Evolutionary conservation across 345 rosid genomes (phyloP).

Genomic region (Turritis glabra): DNA sequence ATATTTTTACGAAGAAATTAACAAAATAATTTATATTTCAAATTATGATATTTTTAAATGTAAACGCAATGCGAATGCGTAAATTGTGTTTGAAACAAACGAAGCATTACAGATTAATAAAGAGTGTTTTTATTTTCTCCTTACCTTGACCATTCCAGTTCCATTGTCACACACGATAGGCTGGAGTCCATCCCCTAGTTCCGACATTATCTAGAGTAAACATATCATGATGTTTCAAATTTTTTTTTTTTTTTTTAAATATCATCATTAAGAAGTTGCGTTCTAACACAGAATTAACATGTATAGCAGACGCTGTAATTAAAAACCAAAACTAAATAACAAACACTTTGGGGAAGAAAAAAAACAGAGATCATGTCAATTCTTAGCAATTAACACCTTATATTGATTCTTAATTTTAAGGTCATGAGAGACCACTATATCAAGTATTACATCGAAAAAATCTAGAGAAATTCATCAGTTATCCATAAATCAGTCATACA

Average conservation of each 20-base stretch:
- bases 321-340: not conserved
- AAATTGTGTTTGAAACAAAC: not conserved
- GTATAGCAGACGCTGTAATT: not conserved
- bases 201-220: slow-evolving; percentile 51
- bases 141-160: slow-evolving; percentile 73
- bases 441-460: not conserved
- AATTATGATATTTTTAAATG: not conserved
- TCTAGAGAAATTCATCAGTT: not conserved
- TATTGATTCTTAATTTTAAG: not conserved
- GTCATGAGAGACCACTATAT: not conserved
- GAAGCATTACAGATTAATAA: not conserved
- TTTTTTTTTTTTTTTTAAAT: too few relatives aligned
- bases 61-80: not conserved
- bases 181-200: not conserved
- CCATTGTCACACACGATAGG: slow-evolving; percentile 77
- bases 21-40: not conserved
- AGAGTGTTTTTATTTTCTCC: not conserved
- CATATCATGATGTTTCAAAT: not conserved
- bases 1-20: not conserved
- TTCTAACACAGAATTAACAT: not conserved
- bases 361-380: not conserved
- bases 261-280: not conserved
- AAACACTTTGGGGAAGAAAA: not conserved
- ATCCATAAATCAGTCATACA: not conserved
- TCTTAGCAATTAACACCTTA: not conserved